Evolutionary conservation across 1,139 yeast species (phyloP), one percentile per base, ranked within the genome.

Genomic region (Geotrichum australiense): DNA sequence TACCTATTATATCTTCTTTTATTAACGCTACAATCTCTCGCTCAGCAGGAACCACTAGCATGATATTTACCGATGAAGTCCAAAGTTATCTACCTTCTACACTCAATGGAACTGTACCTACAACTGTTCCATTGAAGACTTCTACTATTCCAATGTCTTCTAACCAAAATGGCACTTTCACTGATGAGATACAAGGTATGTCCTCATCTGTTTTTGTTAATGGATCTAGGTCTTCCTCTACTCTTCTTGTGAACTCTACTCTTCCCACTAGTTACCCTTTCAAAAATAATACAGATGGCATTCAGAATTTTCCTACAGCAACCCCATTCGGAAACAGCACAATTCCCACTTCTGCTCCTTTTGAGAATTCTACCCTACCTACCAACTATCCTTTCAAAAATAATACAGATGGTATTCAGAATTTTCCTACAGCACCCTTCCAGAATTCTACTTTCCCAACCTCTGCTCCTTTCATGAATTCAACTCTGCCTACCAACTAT

Each of bases 381-480:
- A 27, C 30, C 30, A n/a, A n/a, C 6, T 15, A 7, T n/a, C 32
- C 18, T 15, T 31, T 31, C 24, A 23, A 31, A 20, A 31, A 31
- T 15, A 16, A 25, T 10, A 31, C 35, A 8, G 6, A 8, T 19
- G 20, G 6, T 6, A 29, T 21, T 12, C 12, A 26, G 14, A 16
- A 26, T 7, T n/a, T 26, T 7, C 14, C 7, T 7, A 7, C 33
- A 14, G 7, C 33, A 5, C 24, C 24, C 8, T 31, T 31, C 24
- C 14, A 10, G 8, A 31, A 31, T n/a, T 14, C 15, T 4, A 31
- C 35, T 7, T 20, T 31, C n/a, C 23, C 24, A 10, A 29, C 33
- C 7, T 7, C 18, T 11, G 10, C 6, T 29, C 33, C 33, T 11
- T 31, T 31, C 24, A 5, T 10, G 11, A 31, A 31, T 31, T 14